Percentiles rank a stretch among this genome's conserved stretches.
Evolutionary conservation across 352 stramenopile species (phyloP).

Genomic region (Phytopythium boreale): DNA sequence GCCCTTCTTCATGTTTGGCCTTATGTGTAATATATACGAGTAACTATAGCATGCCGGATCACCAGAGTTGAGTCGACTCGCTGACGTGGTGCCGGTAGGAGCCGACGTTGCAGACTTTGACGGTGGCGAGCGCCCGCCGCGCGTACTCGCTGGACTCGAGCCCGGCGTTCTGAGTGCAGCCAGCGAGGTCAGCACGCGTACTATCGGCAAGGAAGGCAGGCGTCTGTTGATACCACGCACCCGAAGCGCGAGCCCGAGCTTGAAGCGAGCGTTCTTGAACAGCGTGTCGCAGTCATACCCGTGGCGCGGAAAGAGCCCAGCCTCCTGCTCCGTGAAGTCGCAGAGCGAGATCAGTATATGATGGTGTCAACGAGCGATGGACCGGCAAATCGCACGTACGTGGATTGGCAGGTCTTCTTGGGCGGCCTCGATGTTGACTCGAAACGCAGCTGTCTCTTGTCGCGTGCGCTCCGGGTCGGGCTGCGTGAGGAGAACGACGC

Average conservation of each 20-base stretch:
- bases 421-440: slow-evolving; percentile 56
- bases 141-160: slow-evolving; percentile 66
- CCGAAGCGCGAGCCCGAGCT: slow-evolving; percentile 66
- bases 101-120: slow-evolving; percentile 68
- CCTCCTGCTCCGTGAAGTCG: slow-evolving; percentile 32
- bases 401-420: slow-evolving; percentile 54
- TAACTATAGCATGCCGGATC: slow-evolving; percentile 6
- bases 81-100: slow-evolving; percentile 64
- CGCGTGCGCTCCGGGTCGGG: slow-evolving; percentile 56
- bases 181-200: background rate
- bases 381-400: slow-evolving; percentile 14
- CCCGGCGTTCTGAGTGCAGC: slow-evolving; percentile 42
- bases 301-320: slow-evolving; percentile 63
- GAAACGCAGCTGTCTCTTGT: slow-evolving; percentile 71
- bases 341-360: background rate
- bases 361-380: background rate
- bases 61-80: slow-evolving; percentile 65
- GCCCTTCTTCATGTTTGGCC: background rate
- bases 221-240: too few species aligned
- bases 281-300: slow-evolving; percentile 75
- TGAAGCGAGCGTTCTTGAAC: slow-evolving; percentile 83
- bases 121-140: slow-evolving; percentile 53
- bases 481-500: slow-evolving; percentile 22
- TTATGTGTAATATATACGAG: background rate
- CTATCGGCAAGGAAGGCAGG: background rate